Percentiles rank a stretch among this genome's conserved stretches.
phyloP scores from a whole-genome alignment of 257 asterid species.

The Penstemon newberryi region DNA sequence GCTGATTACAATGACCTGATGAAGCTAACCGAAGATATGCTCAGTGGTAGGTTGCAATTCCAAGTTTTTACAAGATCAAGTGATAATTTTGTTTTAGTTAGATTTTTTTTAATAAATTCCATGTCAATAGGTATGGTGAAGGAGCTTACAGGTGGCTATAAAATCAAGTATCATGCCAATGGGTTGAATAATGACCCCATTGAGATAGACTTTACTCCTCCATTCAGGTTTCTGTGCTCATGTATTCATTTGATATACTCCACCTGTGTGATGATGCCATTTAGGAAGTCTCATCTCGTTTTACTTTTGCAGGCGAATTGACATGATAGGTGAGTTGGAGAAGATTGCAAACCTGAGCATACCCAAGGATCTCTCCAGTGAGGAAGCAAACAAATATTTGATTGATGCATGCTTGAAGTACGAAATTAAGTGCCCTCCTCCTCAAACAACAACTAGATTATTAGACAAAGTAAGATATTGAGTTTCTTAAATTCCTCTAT shows the following conservation, averaged over 20 bases:
- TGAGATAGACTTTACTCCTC: slow-evolving; percentile 94
- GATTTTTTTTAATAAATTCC: slow-evolving; percentile 3
- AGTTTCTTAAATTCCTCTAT: slow-evolving; percentile 1
- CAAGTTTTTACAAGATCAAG: slow-evolving; percentile 29
- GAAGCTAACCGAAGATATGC: slow-evolving; percentile 82
- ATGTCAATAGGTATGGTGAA: slow-evolving; percentile 71
- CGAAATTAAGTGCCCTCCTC: slow-evolving; percentile 88
- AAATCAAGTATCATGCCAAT: slow-evolving; percentile 81
- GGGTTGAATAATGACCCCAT: slow-evolving; percentile 75
- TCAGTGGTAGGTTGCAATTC: slow-evolving; percentile 41
- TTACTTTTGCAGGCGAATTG: slow-evolving; percentile 62
- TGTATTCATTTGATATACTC: background rate
- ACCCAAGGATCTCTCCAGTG: slow-evolving; percentile 82
- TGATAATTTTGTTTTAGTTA: background rate
- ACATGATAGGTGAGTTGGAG: slow-evolving; percentile 92
- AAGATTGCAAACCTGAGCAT: slow-evolving; percentile 68
- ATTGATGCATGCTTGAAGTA: slow-evolving; percentile 67
- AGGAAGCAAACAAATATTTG: slow-evolving; percentile 74
- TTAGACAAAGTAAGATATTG: slow-evolving; percentile 69
- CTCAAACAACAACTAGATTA: slow-evolving; percentile 83
- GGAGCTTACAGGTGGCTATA: slow-evolving; percentile 86
- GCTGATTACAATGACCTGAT: slow-evolving; percentile 88
- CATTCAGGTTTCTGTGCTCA: slow-evolving; percentile 64
- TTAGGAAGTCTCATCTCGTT: background rate
- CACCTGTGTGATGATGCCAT: background rate